phyloP scores from a whole-genome alignment of 1,139 yeast genomes.

The Suhomyces guaymorum region DNA sequence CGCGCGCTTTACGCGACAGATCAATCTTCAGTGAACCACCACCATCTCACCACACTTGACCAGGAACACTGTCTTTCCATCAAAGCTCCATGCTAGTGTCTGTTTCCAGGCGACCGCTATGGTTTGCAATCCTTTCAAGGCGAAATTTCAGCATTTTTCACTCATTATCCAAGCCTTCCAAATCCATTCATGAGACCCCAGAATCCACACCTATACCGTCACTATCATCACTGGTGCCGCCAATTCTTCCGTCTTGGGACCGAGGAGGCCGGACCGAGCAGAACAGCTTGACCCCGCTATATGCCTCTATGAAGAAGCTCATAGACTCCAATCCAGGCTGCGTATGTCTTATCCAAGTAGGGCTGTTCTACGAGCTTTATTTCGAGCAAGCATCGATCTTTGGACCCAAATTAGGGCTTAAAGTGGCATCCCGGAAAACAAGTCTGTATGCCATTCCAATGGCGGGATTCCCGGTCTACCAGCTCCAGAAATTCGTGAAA shows the following conservation, averaged over 20 bases:
- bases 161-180: background rate
- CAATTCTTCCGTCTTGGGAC: conserved; percentile 32
- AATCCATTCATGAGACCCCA: background rate
- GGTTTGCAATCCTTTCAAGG: no score
- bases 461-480: conserved; percentile 87
- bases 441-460: conserved; percentile 61
- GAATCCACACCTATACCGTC: background rate
- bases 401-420: conserved; percentile 69
- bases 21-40: no score
- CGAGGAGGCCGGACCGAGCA: conserved; percentile 40
- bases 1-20: no score
- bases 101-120: no score
- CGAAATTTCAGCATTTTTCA: background rate
- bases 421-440: conserved; percentile 43
- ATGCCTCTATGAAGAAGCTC: conserved; percentile 34
- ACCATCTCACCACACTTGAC: no score
- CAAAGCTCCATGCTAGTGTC: background rate
- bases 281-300: conserved; percentile 39
- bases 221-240: background rate
- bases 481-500: conserved; percentile 71
- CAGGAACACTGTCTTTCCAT: background rate
- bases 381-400: conserved; percentile 80
- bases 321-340: conserved; percentile 58
- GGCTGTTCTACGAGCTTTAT: conserved; percentile 86
- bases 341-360: conserved; percentile 82